These are phyloP conservation scores for Amanita pseudoporphyria DNA, from an alignment of 768 basidiomycete species.

Conservation along the genomic window DNA sequence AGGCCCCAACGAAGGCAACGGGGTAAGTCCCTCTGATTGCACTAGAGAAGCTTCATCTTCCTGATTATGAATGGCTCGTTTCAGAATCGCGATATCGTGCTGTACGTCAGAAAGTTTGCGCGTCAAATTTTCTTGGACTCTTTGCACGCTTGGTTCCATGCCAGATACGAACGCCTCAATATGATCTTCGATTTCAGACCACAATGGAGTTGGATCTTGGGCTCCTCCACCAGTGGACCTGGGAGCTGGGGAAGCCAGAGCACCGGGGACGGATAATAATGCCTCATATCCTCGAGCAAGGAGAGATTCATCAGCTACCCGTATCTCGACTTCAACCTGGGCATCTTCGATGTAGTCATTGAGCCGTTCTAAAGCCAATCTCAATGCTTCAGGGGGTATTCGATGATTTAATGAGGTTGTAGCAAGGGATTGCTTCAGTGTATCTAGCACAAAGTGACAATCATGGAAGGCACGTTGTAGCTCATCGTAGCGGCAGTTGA, in stretches of 20 bases:
- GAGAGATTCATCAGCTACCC: conserved; percentile 61
- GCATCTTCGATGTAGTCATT: conserved; percentile 72
- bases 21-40: conserved; percentile 5
- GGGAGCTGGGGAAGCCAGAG: conserved; percentile 16
- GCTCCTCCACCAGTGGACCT: conserved; percentile 4
- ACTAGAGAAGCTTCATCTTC: conserved; percentile 12
- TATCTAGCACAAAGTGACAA: conserved; percentile 58
- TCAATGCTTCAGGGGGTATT: conserved; percentile 29
- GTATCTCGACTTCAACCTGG: conserved; percentile 77
- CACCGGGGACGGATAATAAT: conserved; percentile 50
- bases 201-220: conserved; percentile 11
- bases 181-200: conserved; percentile 35
- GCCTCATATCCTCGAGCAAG: conserved; percentile 59
- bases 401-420: conserved; percentile 12
- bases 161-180: conserved; percentile 51
- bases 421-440: conserved; percentile 29
- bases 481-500: conserved; percentile 46
- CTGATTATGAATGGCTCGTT: conserved; percentile 45
- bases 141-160: conserved; percentile 34
- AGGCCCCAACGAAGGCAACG: conserved; percentile 8
- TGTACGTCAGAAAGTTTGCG: conserved; percentile 63
- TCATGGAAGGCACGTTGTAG: conserved; percentile 58
- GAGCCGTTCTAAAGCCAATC: conserved; percentile 48
- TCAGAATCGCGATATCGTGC: conserved; percentile 67
- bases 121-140: conserved; percentile 36